Percentiles rank a stretch among this genome's conserved stretches.
These are phyloP conservation scores for Discostella stelligera DNA, from an alignment of 352 stramenopile genomes.

Conservation along the genomic window DNA sequence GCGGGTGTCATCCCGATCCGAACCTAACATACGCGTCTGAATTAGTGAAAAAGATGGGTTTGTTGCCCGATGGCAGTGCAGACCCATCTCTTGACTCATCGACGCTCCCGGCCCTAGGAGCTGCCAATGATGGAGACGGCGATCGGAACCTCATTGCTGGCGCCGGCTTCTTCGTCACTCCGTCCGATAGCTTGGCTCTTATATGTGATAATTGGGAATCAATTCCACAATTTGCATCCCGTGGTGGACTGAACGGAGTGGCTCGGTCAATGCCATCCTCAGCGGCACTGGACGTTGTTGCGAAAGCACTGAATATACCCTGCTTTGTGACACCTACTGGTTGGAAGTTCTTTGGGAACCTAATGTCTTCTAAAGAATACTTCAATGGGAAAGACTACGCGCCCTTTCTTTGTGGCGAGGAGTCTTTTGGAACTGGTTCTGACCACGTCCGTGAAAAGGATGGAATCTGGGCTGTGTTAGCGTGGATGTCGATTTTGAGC, in stretches of 20 bases:
- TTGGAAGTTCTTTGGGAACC: constrained; percentile 99
- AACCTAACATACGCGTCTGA: constrained; percentile 98
- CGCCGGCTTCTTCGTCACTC: constrained; percentile 97
- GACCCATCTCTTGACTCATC: constrained; percentile 65
- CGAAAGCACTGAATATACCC: constrained; percentile 89
- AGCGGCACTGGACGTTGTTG: constrained; percentile 95
- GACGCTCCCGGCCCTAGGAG: constrained; percentile 87
- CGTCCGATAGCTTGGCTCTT: constrained; percentile 97
- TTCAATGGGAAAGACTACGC: constrained; percentile 92
- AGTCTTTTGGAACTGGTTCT: constrained; percentile 97
- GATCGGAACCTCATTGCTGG: constrained; percentile 99
- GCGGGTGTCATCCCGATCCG: constrained; percentile 95
- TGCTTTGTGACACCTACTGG: constrained; percentile 98
- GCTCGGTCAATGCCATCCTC: constrained; percentile 98
- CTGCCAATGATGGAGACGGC: constrained; percentile 97
- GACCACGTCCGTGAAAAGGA: constrained; percentile 99
- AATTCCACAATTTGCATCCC: constrained; percentile 95
- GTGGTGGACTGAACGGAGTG: constrained; percentile 90
- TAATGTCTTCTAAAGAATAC: constrained; percentile 97
- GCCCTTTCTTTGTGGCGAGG: constrained; percentile 98
- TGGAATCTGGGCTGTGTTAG: constrained; percentile 97
- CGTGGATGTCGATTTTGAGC: constrained; percentile 98
- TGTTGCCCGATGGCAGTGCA: constrained; percentile 85
- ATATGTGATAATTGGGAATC: constrained; percentile 94
- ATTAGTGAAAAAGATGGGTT: constrained; percentile 89